Base-by-base conservation (phyloP, 129 eudicot genomes). In the Arctium lappa region DNA sequence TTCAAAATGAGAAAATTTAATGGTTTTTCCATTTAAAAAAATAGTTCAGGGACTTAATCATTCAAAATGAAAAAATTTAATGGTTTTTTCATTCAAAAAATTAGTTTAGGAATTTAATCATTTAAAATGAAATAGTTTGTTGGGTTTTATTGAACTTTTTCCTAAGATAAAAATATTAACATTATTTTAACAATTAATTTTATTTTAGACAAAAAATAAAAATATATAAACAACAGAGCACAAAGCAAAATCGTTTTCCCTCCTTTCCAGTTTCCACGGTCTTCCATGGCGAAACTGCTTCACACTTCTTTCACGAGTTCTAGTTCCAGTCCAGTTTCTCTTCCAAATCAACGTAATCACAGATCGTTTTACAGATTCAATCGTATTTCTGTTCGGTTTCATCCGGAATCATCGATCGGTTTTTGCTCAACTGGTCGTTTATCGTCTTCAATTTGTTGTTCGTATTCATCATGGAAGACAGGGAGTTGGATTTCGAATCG, bases 261-360 rank as follows among this genome's bases (percentile, higher is more conserved):
- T 76, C 87, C 83, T 76, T 69, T 73, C 82, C 87, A 72, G 80
- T 83, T 69, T 73, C 82, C 87, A 72, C 60, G 16, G 75, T 79
- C 63, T 73, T 75, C 82, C 29, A 63, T 78, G 86, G 86, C 82
- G 44, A 89, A 88, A 82, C 85, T 91, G 97, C 97, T 92, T 84
- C 85, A 90, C 85, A 16, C 84, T 12, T 86, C 97, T 9, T 80
- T 87, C 79, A 69, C 89, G 40, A 60, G 81, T 81, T 79, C 91
- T 22, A 86, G 80, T 44, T 84, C 90, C 30, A 85, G 80, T 44
- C 82, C 97, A 48, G 29, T 78, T 48, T 60, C 91, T 7, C 89
- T 89, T 37, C 88, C 87, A 3, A 83, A 80, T 0, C 83, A 53
- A 65, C 87, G 63, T 75, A 12, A 79, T 33, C 80, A 44, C 50